Evolutionary conservation across 108 stramenopile genomes (phyloP), one percentile per base, ranked within the genome.

Genomic region (Nitzschia inconspicua): DNA sequence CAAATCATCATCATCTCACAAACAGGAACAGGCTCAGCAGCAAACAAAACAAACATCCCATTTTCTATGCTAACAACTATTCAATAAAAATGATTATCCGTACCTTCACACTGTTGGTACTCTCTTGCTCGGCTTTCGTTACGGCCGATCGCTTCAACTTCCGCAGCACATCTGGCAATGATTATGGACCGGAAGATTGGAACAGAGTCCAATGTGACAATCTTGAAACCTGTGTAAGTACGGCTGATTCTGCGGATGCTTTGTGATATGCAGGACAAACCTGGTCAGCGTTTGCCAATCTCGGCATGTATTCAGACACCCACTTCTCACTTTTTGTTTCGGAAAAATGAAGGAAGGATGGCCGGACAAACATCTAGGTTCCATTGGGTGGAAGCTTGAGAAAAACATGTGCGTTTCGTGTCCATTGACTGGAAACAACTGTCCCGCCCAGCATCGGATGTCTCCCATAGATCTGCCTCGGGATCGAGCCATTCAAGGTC

Each of bases 401-500:
- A 36, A 65, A 0, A 80, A 80, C 48, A 23, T 57, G 2, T 80
- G 79, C 30, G 36, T 37, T 34, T 75, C 62, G 70, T 80, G 79
- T 46, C 74, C 79, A 26, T 27, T 42, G 16, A 52, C 39, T 23
- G 63, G 70, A 34, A 72, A 64, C 23, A 51, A 31, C 8, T 63
- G 63, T 44, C 25, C 43, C 13, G 48, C 36, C 4, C 61, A 72
- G 3, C 70, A 72, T 42, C 69, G 77, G 35, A 71, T 77, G 52
- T 82, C 76, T 34, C 86, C 86, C 44, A 79, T 88, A 40, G 59
- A 81, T 43, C 67, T 88, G 58, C 54, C 70, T 50, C 71, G 83
- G 35, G 73, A 88, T 69, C 70, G 73, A 44, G 79, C 77, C 0
- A 48, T 63, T 26, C 30, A 54, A 18, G 51, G 41, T 18, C 32